Conservation (phyloP, 495 filamentous ascomycete genomes). For the Chaetomium tenue region DNA sequence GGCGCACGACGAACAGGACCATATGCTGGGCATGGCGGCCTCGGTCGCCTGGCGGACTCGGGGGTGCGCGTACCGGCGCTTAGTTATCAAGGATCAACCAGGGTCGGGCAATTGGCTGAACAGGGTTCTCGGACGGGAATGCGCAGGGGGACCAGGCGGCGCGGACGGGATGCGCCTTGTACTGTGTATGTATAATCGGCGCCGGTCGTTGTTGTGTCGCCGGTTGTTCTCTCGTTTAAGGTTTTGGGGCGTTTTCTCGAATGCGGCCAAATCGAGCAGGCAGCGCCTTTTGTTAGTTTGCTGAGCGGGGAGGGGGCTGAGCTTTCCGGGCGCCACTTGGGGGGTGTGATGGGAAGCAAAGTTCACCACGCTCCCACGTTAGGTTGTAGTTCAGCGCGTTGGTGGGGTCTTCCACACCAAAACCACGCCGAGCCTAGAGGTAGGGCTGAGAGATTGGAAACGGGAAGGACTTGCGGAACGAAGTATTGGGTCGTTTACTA, state of each 20-base stretch:
- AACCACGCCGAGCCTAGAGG: neutral
- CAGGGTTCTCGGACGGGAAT: neutral
- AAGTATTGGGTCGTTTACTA: neutral
- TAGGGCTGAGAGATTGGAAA: slow-evolving; percentile 21
- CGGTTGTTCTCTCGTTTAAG: neutral
- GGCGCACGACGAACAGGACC: slow-evolving; percentile 32
- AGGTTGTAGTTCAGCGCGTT: slow-evolving; percentile 8
- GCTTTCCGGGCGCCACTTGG: slow-evolving; percentile 10
- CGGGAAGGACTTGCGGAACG: neutral
- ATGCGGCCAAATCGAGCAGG: slow-evolving; percentile 20
- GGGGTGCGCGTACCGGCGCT: slow-evolving; percentile 21
- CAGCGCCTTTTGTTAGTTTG: slow-evolving; percentile 22
- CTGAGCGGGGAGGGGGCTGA: slow-evolving; percentile 13
- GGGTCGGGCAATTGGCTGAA: slow-evolving; percentile 3
- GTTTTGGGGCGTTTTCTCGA: slow-evolving; percentile 1
- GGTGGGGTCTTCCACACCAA: slow-evolving; percentile 8
- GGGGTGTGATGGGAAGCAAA: slow-evolving; percentile 8
- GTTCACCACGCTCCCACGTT: neutral
- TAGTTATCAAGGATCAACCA: slow-evolving; percentile 15
- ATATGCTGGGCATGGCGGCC: slow-evolving; percentile 37
- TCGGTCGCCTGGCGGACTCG: slow-evolving; percentile 13
- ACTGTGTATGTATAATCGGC: slow-evolving; percentile 1
- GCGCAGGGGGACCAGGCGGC: neutral
- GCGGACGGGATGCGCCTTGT: neutral
- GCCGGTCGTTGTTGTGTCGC: slow-evolving; percentile 5